Base-by-base conservation (phyloP, 345 rosid genomes). In the Firmiana major region DNA sequence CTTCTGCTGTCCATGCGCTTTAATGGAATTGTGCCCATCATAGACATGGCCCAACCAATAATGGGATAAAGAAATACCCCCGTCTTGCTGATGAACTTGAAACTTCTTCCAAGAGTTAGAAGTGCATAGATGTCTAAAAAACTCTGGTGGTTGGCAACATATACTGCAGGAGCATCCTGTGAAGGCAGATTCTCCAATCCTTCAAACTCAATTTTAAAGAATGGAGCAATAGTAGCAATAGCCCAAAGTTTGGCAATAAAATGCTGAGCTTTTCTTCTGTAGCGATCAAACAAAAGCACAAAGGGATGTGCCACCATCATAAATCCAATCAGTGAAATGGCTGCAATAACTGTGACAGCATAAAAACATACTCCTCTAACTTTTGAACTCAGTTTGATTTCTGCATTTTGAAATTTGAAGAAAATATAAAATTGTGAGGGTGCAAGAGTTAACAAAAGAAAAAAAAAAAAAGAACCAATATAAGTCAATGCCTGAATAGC, bases 101-200 rank as follows among this genome's bases (percentile, higher is more conserved):
- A 93, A 90, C 87, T 83, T 83, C 89, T 87, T 24, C 95, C 98
- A 40, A 93, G 86, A 34, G 94, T 92, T 19, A 96, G 89, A 78
- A 96, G 97, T 4, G 94, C 85, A 79, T 89, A 93, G 77, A 92
- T 92, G 85, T 96, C 99, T 26, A 96, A 79, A 84, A 96, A 92
- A 71, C 99, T 96, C 80, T 92, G 98, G 83, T 96, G 99, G 84
- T 96, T 96, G 53, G 99, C 91, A 43, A 92, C 93, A 79, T 91
- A 96, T 3, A 96, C 95, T 51, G 97, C 94, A 70, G 97, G 89
- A 82, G 91, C 75, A 81, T 90, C 92, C 26, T 88, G 75, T 15
- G 88, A 82, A 58, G 97, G 98, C 57, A 96, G 87, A 86, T 92
- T 92, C 84, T 93, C 97, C 86, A 90, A 74, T 57, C 98, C 98